Conservation (phyloP, 306 rosid genomes). For the Luffa aegyptiaca region DNA sequence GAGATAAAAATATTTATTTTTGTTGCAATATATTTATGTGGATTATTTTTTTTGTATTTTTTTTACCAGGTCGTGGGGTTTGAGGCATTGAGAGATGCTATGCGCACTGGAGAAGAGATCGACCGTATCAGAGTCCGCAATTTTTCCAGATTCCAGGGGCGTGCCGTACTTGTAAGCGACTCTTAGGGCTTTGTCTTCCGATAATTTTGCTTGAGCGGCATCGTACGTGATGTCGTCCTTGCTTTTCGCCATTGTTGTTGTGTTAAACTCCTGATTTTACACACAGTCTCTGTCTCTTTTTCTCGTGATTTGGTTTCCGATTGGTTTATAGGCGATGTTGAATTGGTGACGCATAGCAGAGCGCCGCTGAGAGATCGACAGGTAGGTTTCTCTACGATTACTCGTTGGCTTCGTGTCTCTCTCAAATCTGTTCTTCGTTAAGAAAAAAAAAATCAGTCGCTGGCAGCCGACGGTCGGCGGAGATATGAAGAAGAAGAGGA, state of each 20-base stretch:
- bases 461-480: too few species aligned
- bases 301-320: neutral
- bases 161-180: constrained; percentile 41
- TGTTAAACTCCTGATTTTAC: neutral
- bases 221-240: constrained; percentile 9
- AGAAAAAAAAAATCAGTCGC: too few species aligned
- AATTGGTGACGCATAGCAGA: neutral
- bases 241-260: neutral
- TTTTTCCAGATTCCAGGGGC: constrained; percentile 63
- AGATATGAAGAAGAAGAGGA: too few species aligned
- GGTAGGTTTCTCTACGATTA: neutral
- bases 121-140: constrained; percentile 43
- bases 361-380: neutral
- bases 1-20: neutral
- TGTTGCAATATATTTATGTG: neutral
- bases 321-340: neutral
- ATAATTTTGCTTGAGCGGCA: constrained; percentile 40
- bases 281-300: too few species aligned
- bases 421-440: neutral
- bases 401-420: neutral
- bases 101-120: constrained; percentile 26
- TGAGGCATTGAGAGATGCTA: neutral
- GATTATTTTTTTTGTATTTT: neutral
- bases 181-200: constrained; percentile 45
- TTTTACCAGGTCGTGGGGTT: neutral